Evolutionary conservation across 306 rosid genomes (phyloP), one percentile per base, ranked within the genome.

Genomic region (Clitoria ternatea): DNA sequence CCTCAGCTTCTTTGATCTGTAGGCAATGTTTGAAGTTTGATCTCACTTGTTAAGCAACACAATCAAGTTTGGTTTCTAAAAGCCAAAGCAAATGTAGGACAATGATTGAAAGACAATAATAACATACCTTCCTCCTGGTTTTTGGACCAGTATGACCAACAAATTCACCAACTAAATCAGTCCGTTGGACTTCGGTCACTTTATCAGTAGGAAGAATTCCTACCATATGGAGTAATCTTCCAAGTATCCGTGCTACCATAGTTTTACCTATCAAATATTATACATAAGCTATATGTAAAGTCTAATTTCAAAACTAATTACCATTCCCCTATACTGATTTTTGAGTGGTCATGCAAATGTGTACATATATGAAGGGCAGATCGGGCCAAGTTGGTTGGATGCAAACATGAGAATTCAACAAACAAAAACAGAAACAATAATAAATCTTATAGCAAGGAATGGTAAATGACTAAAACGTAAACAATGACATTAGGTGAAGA

Each of bases 111-210:
- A 33, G 35, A 20, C 30, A 52, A 52, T 1, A 52, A 52, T 1
- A 53, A 7, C 60, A 30, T 75, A 95, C 97, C 97, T 85, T 95
- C 53, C 84, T 85, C 81, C 97, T 86, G 66, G 99, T 89, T 78
- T 95, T 91, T 2, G 97, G 97, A 72, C 99, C 99, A 9, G 99
- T 95, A 42, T 95, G 99, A 72, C 99, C 99, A 24, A 95, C 96
- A 77, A 89, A 91, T 72, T 95, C 99, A 14, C 97, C 99, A 44
- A 95, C 97, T 83, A 95, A 88, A 78, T 95, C 99, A 2, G 99
- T 95, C 8, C 99, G 80, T 69, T 91, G 99, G 33, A 95, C 99
- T 80, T 95, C 99, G 19, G 96, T 95, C 71, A 95, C 99, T 77
- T 74, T 87, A 72, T 95, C 87, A 1, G 92, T 89, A 0, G 97